These are phyloP conservation scores for Fusarium napiforme DNA, from an alignment of 2,329 filamentous ascomycete genomes.

Conservation along the genomic window DNA sequence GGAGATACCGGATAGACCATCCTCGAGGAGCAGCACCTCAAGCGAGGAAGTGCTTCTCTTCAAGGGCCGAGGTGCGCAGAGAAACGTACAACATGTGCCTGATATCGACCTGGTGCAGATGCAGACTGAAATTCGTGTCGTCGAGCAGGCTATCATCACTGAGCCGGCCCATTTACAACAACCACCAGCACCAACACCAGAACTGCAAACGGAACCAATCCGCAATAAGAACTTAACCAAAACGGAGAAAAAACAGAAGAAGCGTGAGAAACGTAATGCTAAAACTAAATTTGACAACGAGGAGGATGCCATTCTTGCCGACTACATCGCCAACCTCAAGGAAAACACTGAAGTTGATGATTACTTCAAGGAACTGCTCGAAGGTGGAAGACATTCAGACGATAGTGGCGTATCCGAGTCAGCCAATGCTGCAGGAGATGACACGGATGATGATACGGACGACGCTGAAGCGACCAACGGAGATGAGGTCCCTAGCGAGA, in stretches of 20 bases:
- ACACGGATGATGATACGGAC: conserved; percentile 19
- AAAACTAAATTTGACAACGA: conserved; percentile 42
- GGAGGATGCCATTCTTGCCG: conserved; percentile 69
- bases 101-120: conserved; percentile 46
- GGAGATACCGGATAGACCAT: conserved; percentile 31
- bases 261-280: conserved; percentile 33
- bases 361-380: conserved; percentile 24
- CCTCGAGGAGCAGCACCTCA: conserved; percentile 54
- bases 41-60: conserved; percentile 78
- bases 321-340: conserved; percentile 77
- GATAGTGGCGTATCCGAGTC: conserved; percentile 51
- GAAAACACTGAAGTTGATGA: conserved; percentile 64
- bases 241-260: conserved; percentile 33
- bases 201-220: background rate
- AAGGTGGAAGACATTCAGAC: conserved; percentile 19
- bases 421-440: conserved; percentile 54
- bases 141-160: conserved; percentile 39
- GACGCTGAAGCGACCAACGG: conserved; percentile 8
- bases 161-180: conserved; percentile 5
- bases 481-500: conserved; percentile 32
- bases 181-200: background rate
- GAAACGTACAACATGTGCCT: conserved; percentile 31
- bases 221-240: conserved; percentile 3
- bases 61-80: conserved; percentile 60
- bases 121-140: conserved; percentile 48